Base-by-base conservation (phyloP, 1,284 basidiomycete species). In the Sphaerobolus stellatus region DNA sequence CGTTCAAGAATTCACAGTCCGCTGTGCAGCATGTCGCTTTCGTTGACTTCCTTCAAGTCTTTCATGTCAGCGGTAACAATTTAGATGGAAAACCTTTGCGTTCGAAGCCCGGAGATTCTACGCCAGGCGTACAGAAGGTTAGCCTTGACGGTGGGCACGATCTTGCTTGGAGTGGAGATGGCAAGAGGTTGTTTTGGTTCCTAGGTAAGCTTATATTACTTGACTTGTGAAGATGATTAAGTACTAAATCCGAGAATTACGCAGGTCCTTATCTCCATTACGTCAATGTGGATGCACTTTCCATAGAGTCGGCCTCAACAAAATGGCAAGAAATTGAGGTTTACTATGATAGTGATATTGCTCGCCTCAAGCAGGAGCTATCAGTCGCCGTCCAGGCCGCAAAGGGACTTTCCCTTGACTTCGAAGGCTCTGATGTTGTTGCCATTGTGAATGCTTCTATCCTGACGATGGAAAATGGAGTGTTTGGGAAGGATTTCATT, bases 61-160 rank as follows among this genome's bases (percentile, higher is more conserved):
- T 86, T 64, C 66, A 82, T 54, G 78, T 50, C 3, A 30, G 41
- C 5, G 73, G 73, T 1, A 52, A 63, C 28, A 60, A 68, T 5
- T 66, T 80, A 24, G 59, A 70, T 2, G 73, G 72, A 20, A 72
- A 75, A 22, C 71, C 75, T 1, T 67, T 88, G 3, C 88, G 84
- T 84, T 83, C 83, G 50, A 86, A 82, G 62, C 86, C 86, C 2
- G 81, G 76, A 1, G 84, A 83, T 59, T 78, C 83, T 4, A 84
- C 84, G 7, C 74, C 73, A 43, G 81, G 80, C 3, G 63, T 88
- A 48, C 75, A 76, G 6, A 76, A 85, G 44, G 58, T 88, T 56
- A 86, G 85, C 61, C 62, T 84, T 55, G 84, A 89, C 64, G 86
- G 87, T 18, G 87, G 86, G 0, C 87, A 89, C 62, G 81, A 83